These are phyloP conservation scores for Ceratocystis destructans DNA, from an alignment of 2,329 filamentous ascomycete genomes.

Conservation along the genomic window DNA sequence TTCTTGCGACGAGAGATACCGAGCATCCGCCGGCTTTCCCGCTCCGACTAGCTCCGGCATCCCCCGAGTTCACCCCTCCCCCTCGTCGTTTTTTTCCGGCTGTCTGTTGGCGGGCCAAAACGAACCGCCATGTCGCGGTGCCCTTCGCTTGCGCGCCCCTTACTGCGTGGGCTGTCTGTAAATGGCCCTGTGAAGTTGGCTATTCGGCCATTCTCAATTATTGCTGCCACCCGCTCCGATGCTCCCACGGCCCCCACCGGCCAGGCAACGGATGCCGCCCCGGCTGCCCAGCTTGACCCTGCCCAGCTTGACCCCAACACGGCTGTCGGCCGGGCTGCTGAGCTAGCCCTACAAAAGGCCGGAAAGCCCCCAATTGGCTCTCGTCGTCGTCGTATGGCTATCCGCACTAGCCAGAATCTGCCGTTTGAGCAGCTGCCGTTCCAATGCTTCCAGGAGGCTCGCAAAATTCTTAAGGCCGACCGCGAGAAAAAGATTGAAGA, in stretches of 20 bases:
- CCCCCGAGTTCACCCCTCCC: not conserved
- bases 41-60: not conserved
- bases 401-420: conserved; percentile 46
- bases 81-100: not conserved
- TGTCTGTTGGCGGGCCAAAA: not conserved
- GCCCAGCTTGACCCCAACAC: conserved; percentile 47
- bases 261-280: conserved; percentile 13
- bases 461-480: conserved; percentile 67
- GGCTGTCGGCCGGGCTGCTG: conserved; percentile 49
- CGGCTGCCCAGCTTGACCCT: conserved; percentile 24
- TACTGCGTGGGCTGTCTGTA: conserved; percentile 28
- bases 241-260: conserved; percentile 21
- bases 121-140: conserved; percentile 40
- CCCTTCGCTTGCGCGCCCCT: conserved; percentile 43
- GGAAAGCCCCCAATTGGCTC: conserved; percentile 67
- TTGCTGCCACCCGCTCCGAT: conserved; percentile 25
- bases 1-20: not conserved
- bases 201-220: conserved; percentile 28
- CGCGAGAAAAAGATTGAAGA: conserved; percentile 64
- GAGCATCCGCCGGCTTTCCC: not conserved
- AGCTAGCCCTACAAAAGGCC: conserved; percentile 52
- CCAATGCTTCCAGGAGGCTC: conserved; percentile 94
- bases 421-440: conserved; percentile 92
- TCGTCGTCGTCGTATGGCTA: conserved; percentile 62
- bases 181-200: conserved; percentile 24